Conservation (phyloP, 179 eudicot species). For the Dionaea muscipula region DNA sequence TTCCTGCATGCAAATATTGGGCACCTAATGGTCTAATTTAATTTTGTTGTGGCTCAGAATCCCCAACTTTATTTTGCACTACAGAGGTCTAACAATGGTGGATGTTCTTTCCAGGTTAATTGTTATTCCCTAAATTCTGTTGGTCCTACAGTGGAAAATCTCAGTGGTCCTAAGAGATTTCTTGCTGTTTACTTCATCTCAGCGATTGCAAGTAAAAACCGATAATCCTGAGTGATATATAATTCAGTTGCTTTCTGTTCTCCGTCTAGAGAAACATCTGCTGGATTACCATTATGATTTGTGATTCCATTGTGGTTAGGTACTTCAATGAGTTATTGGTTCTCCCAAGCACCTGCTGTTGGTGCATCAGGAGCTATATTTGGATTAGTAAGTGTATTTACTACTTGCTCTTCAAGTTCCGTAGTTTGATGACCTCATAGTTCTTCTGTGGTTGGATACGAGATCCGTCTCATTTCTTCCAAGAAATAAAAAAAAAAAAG, state of each 20-base stretch:
- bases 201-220: constrained; percentile 48
- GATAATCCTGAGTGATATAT: constrained; percentile 8
- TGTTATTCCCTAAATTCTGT: constrained; percentile 65
- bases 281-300: constrained; percentile 10
- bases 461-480: too few species aligned
- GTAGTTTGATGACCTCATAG: background rate
- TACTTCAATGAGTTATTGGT: constrained; percentile 65
- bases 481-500: too few species aligned
- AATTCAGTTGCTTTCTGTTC: background rate
- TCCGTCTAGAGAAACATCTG: constrained; percentile 2
- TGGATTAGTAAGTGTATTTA: constrained; percentile 47
- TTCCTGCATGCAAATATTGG: constrained; percentile 71
- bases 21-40: constrained; percentile 59
- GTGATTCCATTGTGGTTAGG: constrained; percentile 29
- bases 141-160: constrained; percentile 62
- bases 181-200: constrained; percentile 53
- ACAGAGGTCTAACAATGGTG: constrained; percentile 2
- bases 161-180: constrained; percentile 58
- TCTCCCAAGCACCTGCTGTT: constrained; percentile 58
- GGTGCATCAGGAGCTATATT: constrained; percentile 92
- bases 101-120: constrained; percentile 40
- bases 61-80: background rate
- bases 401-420: background rate
- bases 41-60: background rate
- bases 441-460: too few species aligned